phyloP scores from a whole-genome alignment of 2,329 filamentous ascomycete genomes.

The Ploettnerulaceae sp. region DNA sequence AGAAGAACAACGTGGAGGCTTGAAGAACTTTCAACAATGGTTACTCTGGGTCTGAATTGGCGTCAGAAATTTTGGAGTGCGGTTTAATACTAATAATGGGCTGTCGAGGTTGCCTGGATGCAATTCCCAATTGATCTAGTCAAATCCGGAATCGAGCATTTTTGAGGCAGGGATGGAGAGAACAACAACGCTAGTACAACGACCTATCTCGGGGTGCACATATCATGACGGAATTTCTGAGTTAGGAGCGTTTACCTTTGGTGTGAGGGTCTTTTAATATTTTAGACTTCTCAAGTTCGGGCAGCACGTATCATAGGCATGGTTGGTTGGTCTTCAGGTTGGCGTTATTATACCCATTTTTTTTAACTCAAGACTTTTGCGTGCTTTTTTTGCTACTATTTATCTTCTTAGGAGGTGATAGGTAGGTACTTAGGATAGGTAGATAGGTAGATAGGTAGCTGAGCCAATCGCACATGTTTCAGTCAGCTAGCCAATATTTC shows the following conservation, averaged over 20 bases:
- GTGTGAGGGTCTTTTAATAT: not conserved
- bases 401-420: too few relatives aligned
- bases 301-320: not conserved
- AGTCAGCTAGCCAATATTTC: too few relatives aligned
- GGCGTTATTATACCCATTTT: slow-evolving; percentile 8
- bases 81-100: not conserved
- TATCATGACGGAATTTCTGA: not conserved
- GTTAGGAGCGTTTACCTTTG: not conserved
- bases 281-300: not conserved
- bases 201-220: not conserved
- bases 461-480: too few relatives aligned
- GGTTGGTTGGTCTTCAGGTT: not conserved
- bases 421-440: too few relatives aligned
- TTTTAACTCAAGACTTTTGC: too few relatives aligned
- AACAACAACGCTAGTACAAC: not conserved
- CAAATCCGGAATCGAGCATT: not conserved
- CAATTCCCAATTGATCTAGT: not conserved
- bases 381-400: not conserved
- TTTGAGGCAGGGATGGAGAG: not conserved
- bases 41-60: slow-evolving; percentile 25
- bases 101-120: not conserved
- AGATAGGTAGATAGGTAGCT: too few relatives aligned
- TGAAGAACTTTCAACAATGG: not conserved
- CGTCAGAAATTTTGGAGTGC: not conserved
- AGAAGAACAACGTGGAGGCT: slow-evolving; percentile 9